Conservation (phyloP, 1,284 basidiomycete species). For the Cryptococcus sp. region DNA sequence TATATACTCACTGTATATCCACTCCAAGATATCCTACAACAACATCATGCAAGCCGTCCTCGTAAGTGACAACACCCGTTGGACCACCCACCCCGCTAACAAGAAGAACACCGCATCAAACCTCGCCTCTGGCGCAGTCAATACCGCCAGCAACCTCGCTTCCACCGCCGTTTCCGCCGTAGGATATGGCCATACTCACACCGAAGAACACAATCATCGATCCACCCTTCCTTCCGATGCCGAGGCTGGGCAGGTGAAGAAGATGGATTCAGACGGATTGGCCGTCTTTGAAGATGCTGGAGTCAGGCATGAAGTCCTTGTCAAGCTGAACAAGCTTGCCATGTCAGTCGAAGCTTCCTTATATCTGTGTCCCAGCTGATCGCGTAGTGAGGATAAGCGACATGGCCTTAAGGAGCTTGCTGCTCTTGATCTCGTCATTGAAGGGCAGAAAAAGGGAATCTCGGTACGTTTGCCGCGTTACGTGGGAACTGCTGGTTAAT, state of each 20-base stretch:
- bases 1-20: no score
- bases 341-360: conserved; percentile 19
- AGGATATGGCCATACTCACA: conserved; percentile 20
- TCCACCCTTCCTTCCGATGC: conserved; percentile 25
- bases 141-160: conserved; percentile 7
- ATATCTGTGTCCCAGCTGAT: not conserved
- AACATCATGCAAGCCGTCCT: conserved; percentile 20
- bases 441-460: conserved; percentile 34
- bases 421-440: conserved; percentile 26
- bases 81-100: not conserved
- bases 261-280: conserved; percentile 29
- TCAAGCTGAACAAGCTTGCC: conserved; percentile 40
- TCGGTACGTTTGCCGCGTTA: conserved; percentile 18
- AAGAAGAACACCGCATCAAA: conserved; percentile 8
- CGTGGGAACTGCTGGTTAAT: not conserved
- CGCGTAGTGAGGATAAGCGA: conserved; percentile 23
- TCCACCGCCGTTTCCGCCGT: conserved; percentile 7
- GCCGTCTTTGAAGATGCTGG: conserved; percentile 29
- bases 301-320: conserved; percentile 35
- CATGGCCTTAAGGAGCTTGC: conserved; percentile 37
- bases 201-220: conserved; percentile 15
- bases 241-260: conserved; percentile 12
- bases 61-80: conserved; percentile 2
- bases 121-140: conserved; percentile 11
- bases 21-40: not conserved